A percentile compares a stretch with the other conserved stretches of the same genome.
phyloP scores from a whole-genome alignment of 441 rosid species.

The Biscutella auriculata region DNA sequence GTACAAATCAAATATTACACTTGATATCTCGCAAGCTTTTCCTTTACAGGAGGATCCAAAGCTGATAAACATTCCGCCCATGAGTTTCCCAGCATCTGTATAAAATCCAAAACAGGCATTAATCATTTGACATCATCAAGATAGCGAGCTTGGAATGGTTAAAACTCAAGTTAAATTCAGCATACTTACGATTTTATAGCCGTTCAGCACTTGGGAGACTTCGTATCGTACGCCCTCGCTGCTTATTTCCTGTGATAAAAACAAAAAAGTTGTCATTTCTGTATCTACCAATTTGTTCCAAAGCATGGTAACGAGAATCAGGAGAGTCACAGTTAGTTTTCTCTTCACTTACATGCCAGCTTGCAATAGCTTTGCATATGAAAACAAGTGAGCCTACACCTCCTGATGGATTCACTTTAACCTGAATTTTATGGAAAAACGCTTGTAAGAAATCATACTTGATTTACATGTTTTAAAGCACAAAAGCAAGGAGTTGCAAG shows the following conservation, averaged over 20 bases:
- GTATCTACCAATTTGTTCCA: not conserved
- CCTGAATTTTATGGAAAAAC: conserved; percentile 31
- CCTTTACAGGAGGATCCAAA: conserved; percentile 81
- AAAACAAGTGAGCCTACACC: conserved; percentile 77
- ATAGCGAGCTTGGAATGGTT: not conserved
- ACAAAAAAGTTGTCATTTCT: not conserved
- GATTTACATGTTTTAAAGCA: not conserved
- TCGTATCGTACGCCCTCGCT: conserved; percentile 76
- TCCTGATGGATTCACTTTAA: conserved; percentile 81
- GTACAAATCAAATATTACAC: conserved; percentile 25
- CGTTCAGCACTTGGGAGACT: conserved; percentile 80
- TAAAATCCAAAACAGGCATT: conserved; percentile 1
- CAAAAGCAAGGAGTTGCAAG: not conserved
- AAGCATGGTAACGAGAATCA: not conserved
- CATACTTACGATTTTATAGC: conserved; percentile 71
- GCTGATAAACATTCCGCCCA: conserved; percentile 87
- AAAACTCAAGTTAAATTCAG: not conserved
- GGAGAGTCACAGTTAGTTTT: not conserved
- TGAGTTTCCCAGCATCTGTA: conserved; percentile 78
- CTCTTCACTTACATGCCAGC: conserved; percentile 76
- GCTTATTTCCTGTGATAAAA: conserved; percentile 55
- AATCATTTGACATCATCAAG: not conserved
- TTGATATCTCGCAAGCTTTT: conserved; percentile 74
- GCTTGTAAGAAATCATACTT: not conserved
- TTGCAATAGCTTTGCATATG: conserved; percentile 87